phyloP scores from a whole-genome alignment of 2,329 filamentous ascomycete species.

The Ceratocystis cacaofunesta region DNA sequence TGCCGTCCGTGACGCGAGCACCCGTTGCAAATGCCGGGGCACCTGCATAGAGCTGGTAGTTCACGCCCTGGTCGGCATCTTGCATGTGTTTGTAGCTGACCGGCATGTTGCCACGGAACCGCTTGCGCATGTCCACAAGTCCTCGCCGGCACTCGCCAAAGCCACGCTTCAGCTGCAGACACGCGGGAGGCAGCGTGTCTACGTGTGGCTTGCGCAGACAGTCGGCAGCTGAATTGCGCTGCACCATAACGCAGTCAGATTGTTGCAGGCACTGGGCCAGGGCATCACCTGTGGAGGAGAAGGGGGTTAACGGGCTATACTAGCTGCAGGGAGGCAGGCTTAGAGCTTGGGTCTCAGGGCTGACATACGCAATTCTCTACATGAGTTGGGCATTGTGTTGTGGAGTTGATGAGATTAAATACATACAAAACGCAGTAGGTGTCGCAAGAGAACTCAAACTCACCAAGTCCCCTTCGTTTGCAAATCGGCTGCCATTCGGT shows the following conservation, averaged over 20 bases:
- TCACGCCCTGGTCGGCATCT: constrained; percentile 43
- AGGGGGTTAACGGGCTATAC: not conserved
- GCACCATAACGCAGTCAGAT: constrained; percentile 88
- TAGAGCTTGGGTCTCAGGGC: not conserved
- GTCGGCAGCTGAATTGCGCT: constrained; percentile 73
- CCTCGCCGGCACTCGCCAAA: constrained; percentile 93
- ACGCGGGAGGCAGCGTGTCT: constrained; percentile 70
- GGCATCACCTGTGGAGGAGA: constrained; percentile 52
- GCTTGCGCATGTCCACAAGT: constrained; percentile 96
- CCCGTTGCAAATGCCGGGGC: constrained; percentile 51
- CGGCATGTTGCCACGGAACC: constrained; percentile 87
- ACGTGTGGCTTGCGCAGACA: constrained; percentile 73
- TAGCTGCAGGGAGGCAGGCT: constrained; percentile 4
- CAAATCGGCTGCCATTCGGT: not conserved
- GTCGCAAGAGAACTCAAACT: too few relatives aligned
- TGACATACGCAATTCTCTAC: constrained; percentile 80
- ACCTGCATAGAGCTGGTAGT: constrained; percentile 66
- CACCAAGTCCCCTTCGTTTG: too few relatives aligned
- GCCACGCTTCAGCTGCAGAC: constrained; percentile 83
- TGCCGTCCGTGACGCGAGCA: constrained; percentile 51
- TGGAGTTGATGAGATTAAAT: too few relatives aligned
- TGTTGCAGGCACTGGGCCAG: constrained; percentile 90
- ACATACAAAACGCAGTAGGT: too few relatives aligned
- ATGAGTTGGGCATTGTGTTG: constrained; percentile 73
- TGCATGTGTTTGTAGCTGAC: constrained; percentile 50